These are phyloP conservation scores for Xylaria flabelliformis DNA, from an alignment of 495 filamentous ascomycete genomes.

Conservation along the genomic window DNA sequence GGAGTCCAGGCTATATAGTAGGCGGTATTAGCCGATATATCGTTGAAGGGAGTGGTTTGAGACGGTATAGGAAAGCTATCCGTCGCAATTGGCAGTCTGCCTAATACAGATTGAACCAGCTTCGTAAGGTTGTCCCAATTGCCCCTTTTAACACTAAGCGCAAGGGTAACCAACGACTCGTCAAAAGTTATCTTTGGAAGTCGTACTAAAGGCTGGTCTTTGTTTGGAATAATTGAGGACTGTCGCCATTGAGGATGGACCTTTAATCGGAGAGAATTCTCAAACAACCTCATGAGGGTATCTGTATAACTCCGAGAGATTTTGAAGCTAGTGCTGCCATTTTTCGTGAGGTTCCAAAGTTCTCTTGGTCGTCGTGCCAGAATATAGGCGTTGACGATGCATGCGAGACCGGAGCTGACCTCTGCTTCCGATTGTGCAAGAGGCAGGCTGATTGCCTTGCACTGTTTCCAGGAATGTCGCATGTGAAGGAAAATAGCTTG, in stretches of 20 bases:
- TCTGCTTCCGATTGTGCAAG: background rate
- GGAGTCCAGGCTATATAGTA: background rate
- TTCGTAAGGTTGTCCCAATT: background rate
- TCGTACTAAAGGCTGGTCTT: background rate
- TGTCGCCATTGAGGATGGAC: background rate
- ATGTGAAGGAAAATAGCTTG: background rate
- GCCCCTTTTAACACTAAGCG: slow-evolving; percentile 1
- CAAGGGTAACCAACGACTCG: background rate
- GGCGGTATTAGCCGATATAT: background rate
- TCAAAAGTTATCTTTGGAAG: background rate
- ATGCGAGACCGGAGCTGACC: background rate
- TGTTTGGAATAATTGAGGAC: background rate
- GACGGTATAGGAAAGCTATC: background rate
- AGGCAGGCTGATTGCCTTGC: background rate
- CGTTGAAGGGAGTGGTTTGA: background rate
- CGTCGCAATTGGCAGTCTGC: background rate
- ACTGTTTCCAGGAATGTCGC: background rate
- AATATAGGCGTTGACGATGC: slow-evolving; percentile 3
- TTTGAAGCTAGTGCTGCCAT: background rate
- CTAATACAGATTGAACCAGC: background rate
- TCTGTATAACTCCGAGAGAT: background rate
- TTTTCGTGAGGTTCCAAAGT: background rate
- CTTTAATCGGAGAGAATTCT: background rate
- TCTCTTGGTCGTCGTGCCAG: background rate
- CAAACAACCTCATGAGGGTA: background rate